Evolutionary conservation across 1,284 basidiomycete species (phyloP), one percentile per base, ranked within the genome.

Genomic region (Fistulinella cinereoalba): DNA sequence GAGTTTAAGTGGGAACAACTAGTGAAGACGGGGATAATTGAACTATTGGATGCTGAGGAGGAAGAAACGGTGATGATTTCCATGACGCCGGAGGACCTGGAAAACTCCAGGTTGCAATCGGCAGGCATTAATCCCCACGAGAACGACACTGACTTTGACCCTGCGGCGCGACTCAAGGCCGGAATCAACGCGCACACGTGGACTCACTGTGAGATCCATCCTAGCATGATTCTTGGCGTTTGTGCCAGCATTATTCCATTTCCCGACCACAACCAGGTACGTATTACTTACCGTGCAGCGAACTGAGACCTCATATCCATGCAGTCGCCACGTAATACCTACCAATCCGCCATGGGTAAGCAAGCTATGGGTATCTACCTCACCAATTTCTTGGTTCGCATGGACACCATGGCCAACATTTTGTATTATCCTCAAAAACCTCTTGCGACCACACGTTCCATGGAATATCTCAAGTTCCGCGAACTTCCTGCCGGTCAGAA

Each of bases 281-380:
- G 82, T 69, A 25, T 31, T 39, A 5, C 43, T 18, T 13, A 3
- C 37, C 43, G n/a, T 38, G 19, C 33, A 29, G 13, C 46, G 25
- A 45, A n/a, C n/a, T 41, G 50, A 25, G 24, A 13, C 60, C 61
- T 56, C 22, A 41, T 43, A 31, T 31, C 46, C 46, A 9, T 18
- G 6, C 59, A 99, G 66, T 98, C 95, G 3, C 97, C 97, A 5
- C 85, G 97, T 47, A 98, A 99, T 64, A 99, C 97, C 2, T 99
- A 99, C 65, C 95, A 99, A 74, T 99, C 97, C 65, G 97, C 97
- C 43, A 99, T 99, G 97, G 97, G 97, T 53, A 99, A 99, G 74
- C 97, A 99, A 75, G 97, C 97, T 0, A 98, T 99, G 53, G 97
- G 97, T n/a, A 95, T 94, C 3, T 99, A 99, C 56, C 96, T 86